Percentiles rank a stretch among this genome's conserved stretches.
These are phyloP conservation scores for Trametes coccinea DNA, from an alignment of 768 basidiomycete genomes.

Conservation along the genomic window DNA sequence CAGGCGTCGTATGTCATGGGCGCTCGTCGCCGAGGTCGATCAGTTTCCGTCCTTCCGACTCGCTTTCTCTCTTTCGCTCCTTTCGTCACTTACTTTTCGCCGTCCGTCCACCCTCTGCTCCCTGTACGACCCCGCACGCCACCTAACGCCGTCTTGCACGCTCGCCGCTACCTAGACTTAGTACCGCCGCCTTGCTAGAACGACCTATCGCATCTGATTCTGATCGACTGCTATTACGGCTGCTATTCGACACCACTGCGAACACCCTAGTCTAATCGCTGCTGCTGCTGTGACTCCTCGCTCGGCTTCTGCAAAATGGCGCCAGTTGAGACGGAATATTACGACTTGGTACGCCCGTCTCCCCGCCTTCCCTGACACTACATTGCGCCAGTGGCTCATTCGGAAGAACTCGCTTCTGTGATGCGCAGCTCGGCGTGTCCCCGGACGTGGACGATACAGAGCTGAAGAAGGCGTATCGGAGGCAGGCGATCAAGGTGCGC, in stretches of 20 bases:
- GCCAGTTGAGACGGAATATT: slow-evolving; percentile 91
- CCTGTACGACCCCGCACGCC: too few species aligned
- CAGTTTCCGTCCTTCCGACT: background rate
- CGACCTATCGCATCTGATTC: background rate
- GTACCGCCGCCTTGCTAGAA: too few species aligned
- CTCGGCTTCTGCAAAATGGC: slow-evolving; percentile 47
- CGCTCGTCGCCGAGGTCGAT: slow-evolving; percentile 12
- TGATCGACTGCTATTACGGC: slow-evolving; percentile 4
- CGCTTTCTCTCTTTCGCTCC: slow-evolving; percentile 14
- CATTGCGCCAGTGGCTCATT: slow-evolving; percentile 7
- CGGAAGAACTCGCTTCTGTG: background rate
- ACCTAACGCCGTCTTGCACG: too few species aligned
- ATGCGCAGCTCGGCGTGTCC: slow-evolving; percentile 39
- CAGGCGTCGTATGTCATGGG: slow-evolving; percentile 11
- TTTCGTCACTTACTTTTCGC: background rate
- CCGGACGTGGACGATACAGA: slow-evolving; percentile 76
- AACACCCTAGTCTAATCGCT: background rate
- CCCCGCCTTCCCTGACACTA: background rate
- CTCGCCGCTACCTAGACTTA: too few species aligned
- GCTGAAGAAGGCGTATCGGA: slow-evolving; percentile 94
- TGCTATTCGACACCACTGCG: background rate
- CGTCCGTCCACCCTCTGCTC: background rate
- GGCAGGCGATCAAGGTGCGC: slow-evolving; percentile 86
- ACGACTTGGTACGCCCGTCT: slow-evolving; percentile 65
- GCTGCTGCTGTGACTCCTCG: background rate